These are phyloP conservation scores for Euphorbia lathyris DNA, from an alignment of 345 rosid species.

Conservation along the genomic window DNA sequence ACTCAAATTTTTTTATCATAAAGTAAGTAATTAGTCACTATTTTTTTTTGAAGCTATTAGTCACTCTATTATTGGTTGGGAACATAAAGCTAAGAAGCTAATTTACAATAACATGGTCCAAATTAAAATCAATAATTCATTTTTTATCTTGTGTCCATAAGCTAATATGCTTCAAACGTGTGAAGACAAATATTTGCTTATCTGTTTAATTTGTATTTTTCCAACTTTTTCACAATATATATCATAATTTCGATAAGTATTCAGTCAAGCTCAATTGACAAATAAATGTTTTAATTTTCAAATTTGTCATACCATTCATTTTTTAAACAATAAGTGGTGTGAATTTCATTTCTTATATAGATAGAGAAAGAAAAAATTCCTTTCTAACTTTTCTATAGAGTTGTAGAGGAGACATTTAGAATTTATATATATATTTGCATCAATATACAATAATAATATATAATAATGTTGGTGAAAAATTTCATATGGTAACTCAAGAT, in stretches of 20 bases:
- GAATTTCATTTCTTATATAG: not conserved
- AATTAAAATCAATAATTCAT: not conserved
- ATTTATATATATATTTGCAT: no score
- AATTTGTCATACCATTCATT: no score
- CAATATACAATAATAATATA: no score
- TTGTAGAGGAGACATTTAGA: no score
- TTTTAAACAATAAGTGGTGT: not conserved
- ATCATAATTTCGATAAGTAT: conserved; percentile 27
- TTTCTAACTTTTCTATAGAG: no score
- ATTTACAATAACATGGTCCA: not conserved
- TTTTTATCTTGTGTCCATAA: not conserved
- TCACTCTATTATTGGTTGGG: conserved; percentile 2
- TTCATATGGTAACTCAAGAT: no score
- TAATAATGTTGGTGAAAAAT: no score
- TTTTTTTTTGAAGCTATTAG: not conserved
- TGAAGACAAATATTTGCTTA: conserved; percentile 29
- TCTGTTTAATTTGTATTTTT: conserved; percentile 37
- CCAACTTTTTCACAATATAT: conserved; percentile 18
- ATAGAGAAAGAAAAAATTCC: no score
- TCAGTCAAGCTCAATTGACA: conserved; percentile 18
- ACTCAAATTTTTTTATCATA: not conserved
- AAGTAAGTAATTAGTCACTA: not conserved
- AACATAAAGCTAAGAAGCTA: not conserved
- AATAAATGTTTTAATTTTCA: no score
- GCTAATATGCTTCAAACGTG: not conserved